These are phyloP conservation scores for Colletotrichum ledebouriae DNA, from an alignment of 2,329 filamentous ascomycete species.

Conservation along the genomic window DNA sequence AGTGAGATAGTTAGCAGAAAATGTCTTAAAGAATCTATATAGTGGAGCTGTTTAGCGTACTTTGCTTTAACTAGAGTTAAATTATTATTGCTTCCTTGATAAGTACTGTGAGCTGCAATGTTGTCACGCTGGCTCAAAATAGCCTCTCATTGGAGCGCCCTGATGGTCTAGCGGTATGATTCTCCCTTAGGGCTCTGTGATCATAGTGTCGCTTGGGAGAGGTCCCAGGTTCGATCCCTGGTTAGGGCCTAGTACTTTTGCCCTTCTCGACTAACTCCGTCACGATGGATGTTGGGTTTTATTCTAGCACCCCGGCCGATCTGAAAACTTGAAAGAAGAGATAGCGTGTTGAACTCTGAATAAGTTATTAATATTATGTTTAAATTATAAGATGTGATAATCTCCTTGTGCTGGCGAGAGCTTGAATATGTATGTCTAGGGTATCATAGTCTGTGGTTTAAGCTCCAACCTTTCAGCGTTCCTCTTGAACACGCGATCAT, in stretches of 20 bases:
- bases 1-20: no score
- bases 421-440: not conserved
- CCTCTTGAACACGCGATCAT: slow-evolving; percentile 32
- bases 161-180: slow-evolving; percentile 35
- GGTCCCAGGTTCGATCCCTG: slow-evolving; percentile 32
- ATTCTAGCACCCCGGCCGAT: not conserved
- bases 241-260: slow-evolving; percentile 20
- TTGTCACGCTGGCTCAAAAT: not conserved
- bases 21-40: no score
- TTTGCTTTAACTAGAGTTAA: no score
- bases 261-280: not conserved
- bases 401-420: no score
- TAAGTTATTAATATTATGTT: no score
- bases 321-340: not conserved
- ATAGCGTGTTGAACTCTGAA: not conserved
- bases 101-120: fast-evolving
- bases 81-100: fast-evolving
- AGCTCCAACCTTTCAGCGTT: slow-evolving; percentile 8
- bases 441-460: slow-evolving; percentile 18
- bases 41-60: no score
- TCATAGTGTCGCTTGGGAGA: slow-evolving; percentile 1
- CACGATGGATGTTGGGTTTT: no score
- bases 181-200: slow-evolving; percentile 24
- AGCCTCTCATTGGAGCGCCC: not conserved
- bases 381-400: no score